phyloP scores from a whole-genome alignment of 306 rosid species.

The Corylus americana region DNA sequence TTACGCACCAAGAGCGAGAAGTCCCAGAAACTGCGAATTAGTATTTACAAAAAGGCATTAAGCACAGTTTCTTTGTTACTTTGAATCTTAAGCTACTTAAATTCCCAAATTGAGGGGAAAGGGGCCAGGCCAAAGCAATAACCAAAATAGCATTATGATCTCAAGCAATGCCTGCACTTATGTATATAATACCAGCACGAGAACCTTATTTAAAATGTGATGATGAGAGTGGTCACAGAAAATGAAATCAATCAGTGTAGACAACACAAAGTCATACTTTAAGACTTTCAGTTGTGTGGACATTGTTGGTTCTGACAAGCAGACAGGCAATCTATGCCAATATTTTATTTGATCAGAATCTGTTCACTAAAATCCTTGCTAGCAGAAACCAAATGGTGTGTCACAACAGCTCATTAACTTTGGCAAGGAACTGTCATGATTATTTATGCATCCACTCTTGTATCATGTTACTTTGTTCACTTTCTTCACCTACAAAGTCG shows the following conservation, averaged over 20 bases:
- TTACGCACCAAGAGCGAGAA: neutral
- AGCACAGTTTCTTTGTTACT: too few species aligned
- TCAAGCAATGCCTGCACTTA: neutral
- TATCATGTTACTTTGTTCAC: neutral
- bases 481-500: neutral
- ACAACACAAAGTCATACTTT: neutral
- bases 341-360: neutral
- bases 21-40: neutral
- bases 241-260: neutral
- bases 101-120: neutral
- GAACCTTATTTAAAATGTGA: neutral
- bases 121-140: neutral
- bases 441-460: neutral
- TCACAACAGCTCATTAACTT: neutral
- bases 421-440: neutral
- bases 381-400: neutral
- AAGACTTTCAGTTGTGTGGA: neutral
- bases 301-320: neutral
- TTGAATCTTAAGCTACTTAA: neutral
- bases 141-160: too few species aligned
- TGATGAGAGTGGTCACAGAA: neutral
- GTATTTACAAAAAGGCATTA: too few species aligned
- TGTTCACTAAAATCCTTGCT: neutral
- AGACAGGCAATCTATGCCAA: neutral
- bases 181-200: neutral